Percentiles rank a stretch among this genome's conserved stretches.
phyloP scores from a whole-genome alignment of 805 yeast species.

The Lipomyces lipofer region DNA sequence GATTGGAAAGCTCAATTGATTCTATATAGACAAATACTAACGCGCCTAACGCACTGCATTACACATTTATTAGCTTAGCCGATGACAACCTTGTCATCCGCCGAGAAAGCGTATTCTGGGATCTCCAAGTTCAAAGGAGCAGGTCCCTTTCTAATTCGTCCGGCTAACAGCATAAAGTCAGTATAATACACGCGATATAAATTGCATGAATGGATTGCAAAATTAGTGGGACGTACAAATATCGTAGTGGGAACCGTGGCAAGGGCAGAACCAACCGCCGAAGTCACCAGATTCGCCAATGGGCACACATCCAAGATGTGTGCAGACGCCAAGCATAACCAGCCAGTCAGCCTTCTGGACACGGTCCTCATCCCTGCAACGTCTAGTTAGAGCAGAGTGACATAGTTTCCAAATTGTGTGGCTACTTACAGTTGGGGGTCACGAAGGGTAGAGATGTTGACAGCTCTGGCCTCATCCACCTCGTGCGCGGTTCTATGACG shows the following conservation, averaged over 20 bases:
- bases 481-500: conserved; percentile 96
- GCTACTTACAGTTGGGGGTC: conserved; percentile 69
- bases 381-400: conserved; percentile 15
- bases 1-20: no score
- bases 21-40: no score
- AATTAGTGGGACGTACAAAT: conserved; percentile 56
- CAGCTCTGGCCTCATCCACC: conserved; percentile 88
- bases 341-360: conserved; percentile 98
- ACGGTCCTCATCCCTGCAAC: conserved; percentile 89
- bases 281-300: conserved; percentile 99
- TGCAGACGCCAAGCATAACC: conserved; percentile 98
- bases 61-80: no score
- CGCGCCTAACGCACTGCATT: no score
- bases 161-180: conserved; percentile 48
- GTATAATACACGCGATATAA: not conserved
- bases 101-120: conserved; percentile 82
- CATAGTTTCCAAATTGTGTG: not conserved
- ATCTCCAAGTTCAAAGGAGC: conserved; percentile 98
- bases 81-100: conserved; percentile 78
- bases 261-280: conserved; percentile 99
- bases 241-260: conserved; percentile 99
- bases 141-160: conserved; percentile 99
- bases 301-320: conserved; percentile 99
- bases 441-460: conserved; percentile 75
- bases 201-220: not conserved